A percentile compares a stretch with the other conserved stretches of the same genome.
phyloP scores from a whole-genome alignment of 495 filamentous ascomycete genomes.

The Talaromyces ruber region DNA sequence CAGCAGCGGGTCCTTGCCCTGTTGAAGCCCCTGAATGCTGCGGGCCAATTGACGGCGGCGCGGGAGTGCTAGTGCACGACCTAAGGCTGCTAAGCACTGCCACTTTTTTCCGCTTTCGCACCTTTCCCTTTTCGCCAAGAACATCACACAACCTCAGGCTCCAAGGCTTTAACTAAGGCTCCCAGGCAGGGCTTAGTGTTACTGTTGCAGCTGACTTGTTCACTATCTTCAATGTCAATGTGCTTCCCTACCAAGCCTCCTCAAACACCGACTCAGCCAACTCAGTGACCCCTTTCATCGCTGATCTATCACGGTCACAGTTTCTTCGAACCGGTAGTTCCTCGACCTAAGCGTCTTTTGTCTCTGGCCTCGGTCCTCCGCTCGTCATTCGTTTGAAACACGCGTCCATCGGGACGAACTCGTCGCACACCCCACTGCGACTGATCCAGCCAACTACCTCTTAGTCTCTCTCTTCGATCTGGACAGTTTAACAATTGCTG shows the following conservation, averaged over 20 bases:
- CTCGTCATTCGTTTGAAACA: conserved; percentile 6
- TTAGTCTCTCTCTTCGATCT: background rate
- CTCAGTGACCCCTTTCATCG: background rate
- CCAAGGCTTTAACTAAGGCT: background rate
- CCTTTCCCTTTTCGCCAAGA: background rate
- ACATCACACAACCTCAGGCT: background rate
- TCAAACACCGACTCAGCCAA: background rate
- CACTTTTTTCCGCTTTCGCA: background rate
- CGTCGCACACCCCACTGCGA: background rate
- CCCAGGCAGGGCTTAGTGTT: background rate
- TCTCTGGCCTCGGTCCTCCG: background rate
- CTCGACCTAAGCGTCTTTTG: background rate
- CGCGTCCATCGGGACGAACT: background rate
- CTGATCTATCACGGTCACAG: background rate
- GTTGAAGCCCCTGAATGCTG: background rate
- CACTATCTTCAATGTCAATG: background rate
- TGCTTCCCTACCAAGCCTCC: background rate
- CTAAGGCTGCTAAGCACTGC: background rate
- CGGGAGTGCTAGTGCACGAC: background rate
- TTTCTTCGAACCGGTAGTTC: background rate
- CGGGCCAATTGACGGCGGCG: background rate
- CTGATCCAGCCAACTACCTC: background rate
- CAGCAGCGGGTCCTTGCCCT: background rate
- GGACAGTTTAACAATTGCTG: background rate
- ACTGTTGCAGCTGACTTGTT: background rate